Percentiles rank a stretch among this genome's conserved stretches.
Evolutionary conservation across 306 rosid species (phyloP).

Genomic region (Hippophae gyantsensis): DNA sequence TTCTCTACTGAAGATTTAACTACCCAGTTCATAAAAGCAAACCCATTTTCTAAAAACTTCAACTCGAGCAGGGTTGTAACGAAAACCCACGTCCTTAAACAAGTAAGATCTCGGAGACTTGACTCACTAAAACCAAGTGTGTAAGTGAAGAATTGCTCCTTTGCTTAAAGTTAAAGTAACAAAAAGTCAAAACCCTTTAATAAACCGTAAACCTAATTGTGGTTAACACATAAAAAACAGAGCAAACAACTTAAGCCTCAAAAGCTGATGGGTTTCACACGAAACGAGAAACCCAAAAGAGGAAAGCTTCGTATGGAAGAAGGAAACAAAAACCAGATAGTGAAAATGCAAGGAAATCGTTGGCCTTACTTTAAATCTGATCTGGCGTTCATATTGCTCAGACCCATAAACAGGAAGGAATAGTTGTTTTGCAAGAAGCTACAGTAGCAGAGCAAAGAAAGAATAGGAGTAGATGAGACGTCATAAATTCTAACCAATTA

Average conservation of each 20-base stretch:
- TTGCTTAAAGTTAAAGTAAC: neutral
- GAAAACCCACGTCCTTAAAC: neutral
- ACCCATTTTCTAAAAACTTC: conserved; percentile 15
- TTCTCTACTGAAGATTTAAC: conserved; percentile 18
- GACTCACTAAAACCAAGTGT: neutral
- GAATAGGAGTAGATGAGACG: conserved; percentile 23
- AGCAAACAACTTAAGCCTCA: conserved; percentile 9
- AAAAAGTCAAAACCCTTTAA: neutral
- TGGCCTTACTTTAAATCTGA: conserved; percentile 8
- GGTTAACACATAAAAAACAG: conserved; percentile 17
- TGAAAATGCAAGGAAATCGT: conserved; percentile 16
- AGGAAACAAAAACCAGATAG: conserved; percentile 16
- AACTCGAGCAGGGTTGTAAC: neutral
- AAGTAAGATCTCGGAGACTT: neutral
- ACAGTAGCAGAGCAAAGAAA: conserved; percentile 10
- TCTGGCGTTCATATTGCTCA: conserved; percentile 2
- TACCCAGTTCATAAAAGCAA: conserved; percentile 22
- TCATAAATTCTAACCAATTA: conserved; percentile 28
- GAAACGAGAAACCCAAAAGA: conserved; percentile 4
- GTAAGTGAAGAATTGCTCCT: neutral
- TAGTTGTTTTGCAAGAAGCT: conserved; percentile 15
- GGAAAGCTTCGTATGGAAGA: conserved; percentile 22
- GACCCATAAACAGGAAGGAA: conserved; percentile 18
- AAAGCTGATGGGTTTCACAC: conserved; percentile 15
- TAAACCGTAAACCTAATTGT: conserved; percentile 19